Base-by-base conservation (phyloP, 176 grass and related monocot genomes). In the Poa annua region DNA sequence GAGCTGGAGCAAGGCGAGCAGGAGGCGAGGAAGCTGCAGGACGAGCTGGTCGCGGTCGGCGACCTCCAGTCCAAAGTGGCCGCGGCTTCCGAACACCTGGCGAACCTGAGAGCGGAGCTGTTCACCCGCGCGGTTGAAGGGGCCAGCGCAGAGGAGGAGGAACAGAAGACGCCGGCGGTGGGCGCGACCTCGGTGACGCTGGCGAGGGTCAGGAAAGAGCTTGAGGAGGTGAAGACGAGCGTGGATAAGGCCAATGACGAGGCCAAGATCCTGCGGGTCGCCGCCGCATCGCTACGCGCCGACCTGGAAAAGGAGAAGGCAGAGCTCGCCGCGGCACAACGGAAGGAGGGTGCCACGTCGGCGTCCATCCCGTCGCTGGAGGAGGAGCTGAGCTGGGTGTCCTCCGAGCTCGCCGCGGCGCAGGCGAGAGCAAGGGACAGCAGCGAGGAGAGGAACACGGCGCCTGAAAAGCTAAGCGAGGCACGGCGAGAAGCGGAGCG, bases 51-150 rank as follows among this genome's bases (percentile, higher is more conserved):
- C 24, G 55, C 65, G 57, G 85, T 72, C 13, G 64, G 81, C 10
- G 85, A 95, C 6, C 54, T 98, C 8, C 77, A 98, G 59, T 80
- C 34, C 6, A 88, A 92, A 53, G 41, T 85, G 24, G 89, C 76
- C 20, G 61, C 76, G 8, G 79, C 91, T 61, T 93, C 87, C 20
- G 50, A 88, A 0, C 75, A 83, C 29, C 44, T 98, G 25, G 71
- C 76, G n/a, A 87, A 14, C 47, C 84, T 95, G 0, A 83, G 86
- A 81, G 83, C 80, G 56, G 92, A 94, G 79, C 85, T 94, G 41
- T 34, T 83, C 50, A 69, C 86, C 11, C 76, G 63, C 35, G 80
- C 74, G 13, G 85, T 70, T 17, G 74, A 92, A 54, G 81, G 56
- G 6, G 72, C 75, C 21, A 73, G 45, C 6, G 67, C 86, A 26